Evolutionary conservation across 2,329 filamentous ascomycete genomes (phyloP), one percentile per base, ranked within the genome.

Genomic region (Bertia moriformis): DNA sequence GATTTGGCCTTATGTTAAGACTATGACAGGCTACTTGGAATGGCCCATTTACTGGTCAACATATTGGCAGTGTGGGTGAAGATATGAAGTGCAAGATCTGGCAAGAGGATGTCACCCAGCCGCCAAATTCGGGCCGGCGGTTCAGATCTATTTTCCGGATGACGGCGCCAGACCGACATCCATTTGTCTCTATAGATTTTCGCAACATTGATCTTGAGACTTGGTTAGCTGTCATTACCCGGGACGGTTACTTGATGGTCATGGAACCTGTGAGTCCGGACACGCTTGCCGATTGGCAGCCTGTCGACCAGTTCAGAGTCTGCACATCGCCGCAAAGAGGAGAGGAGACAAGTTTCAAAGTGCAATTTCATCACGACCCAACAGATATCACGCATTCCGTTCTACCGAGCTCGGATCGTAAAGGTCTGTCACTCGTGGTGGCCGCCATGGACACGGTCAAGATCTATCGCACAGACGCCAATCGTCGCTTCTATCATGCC

Each of bases 361-460:
- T 35, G 10, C 32, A 35, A 35, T 35, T 35, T 17, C 32, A 35
- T 15, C 32, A 35, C 15, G 32, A 35, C 15, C 32, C 32, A 35
- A 17, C 32, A 35, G 32, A 35, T 35, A 35, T 52, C 50, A 38
- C 49, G 45, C 37, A 38, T 51, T 10, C 45, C 42, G 17, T 51
- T 49, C 40, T 51, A 46, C 38, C 49, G 47, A 2, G 46, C 45
- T 12, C 43, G 46, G 15, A 27, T 20, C 48, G 46, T 47, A 46
- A 48, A 18, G 48, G 49, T 7, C 49, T 51, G 38, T 47, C 50
- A 5, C 60, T 82, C 3, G 73, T 78, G 14, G 73, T 81, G 14
- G 72, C 73, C 4, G 69, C 73, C 18, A 77, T 80, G 65, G 69
- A 76, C 41, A 65, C 65, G 4, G 73, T 80, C 27, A 70, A 72